Conservation (phyloP, 805 yeast species). For the Helenozyma baotianmanensis region DNA sequence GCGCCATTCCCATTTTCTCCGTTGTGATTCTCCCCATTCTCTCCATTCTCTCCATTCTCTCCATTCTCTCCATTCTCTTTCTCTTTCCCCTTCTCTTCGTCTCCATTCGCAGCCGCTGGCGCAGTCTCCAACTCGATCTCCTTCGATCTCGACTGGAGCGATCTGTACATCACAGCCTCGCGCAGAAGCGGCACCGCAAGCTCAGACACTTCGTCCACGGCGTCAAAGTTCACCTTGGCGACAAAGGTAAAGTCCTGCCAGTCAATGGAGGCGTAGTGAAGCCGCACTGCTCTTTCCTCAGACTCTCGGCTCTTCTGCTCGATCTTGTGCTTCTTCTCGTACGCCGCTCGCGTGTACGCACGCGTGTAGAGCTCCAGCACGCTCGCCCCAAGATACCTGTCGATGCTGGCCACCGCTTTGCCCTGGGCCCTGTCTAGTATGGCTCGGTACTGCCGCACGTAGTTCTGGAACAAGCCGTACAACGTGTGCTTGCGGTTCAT, state of each 20-base stretch:
- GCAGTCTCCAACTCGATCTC: slow-evolving; percentile 20
- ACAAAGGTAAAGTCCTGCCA: slow-evolving; percentile 83
- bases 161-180: slow-evolving; percentile 56
- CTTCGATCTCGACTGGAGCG: slow-evolving; percentile 49
- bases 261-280: slow-evolving; percentile 70
- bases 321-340: slow-evolving; percentile 34
- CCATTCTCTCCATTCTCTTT: slow-evolving; percentile 1
- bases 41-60: slow-evolving; percentile 7
- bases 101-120: neutral
- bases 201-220: slow-evolving; percentile 54
- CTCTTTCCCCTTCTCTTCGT: slow-evolving; percentile 6
- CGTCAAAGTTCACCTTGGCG: slow-evolving; percentile 62
- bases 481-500: slow-evolving; percentile 57
- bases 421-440: slow-evolving; percentile 16
- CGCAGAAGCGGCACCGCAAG: slow-evolving; percentile 52
- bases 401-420: slow-evolving; percentile 5
- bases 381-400: slow-evolving; percentile 15
- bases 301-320: slow-evolving; percentile 35
- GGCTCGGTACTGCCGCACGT: slow-evolving; percentile 51
- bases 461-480: slow-evolving; percentile 44
- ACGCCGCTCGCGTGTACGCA: slow-evolving; percentile 56
- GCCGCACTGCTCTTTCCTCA: slow-evolving; percentile 13
- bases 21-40: slow-evolving; percentile 2
- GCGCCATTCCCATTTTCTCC: slow-evolving; percentile 11
- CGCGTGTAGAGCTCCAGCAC: slow-evolving; percentile 37